Base-by-base conservation (phyloP, 768 basidiomycete species). In the Agrocybe pediades region DNA sequence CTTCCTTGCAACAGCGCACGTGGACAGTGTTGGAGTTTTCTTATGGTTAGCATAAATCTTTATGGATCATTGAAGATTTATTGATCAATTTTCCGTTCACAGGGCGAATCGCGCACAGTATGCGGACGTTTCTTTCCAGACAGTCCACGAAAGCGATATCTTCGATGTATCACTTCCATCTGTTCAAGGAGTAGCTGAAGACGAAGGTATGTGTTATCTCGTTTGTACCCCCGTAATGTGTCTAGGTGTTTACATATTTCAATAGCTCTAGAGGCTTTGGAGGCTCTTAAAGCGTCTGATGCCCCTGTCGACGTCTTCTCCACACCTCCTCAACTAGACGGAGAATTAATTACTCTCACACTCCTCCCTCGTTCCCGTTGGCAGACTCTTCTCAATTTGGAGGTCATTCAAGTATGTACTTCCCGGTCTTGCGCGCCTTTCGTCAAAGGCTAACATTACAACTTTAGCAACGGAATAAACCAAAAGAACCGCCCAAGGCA, bases 101-200 rank as follows among this genome's bases (percentile, higher is more conserved):
- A 94, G 90, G 95, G 93, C 95, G 11, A 98, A 99, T 70, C 86
- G 94, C 45, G 94, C 95, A 9, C 97, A 98, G 66, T 98, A 95
- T 67, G 70, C 87, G 0, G 90, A 96, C 54, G 81, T 97, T 16
- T 78, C 93, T 2, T 84, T 95, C 68, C 84, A 86, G 51, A 85
- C 84, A 49, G 81, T 98, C n/a, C 70, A 76, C 7, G 92, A 96
- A 53, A 84, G 87, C 27, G 87, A 91, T 52, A 71, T 94, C 6
- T 71, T 75, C 7, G 86, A 89, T 30, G 81, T 87, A 9, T 67
- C 79, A 0, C 74, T 98, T 50, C 96, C 97, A 6, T 88, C 88
- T 0, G 85, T 97, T 71, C 92, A 94, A 65, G 95, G 88, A 4
- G 72, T 80, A 7, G 79, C 78, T 6, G 92, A 93, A 62, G 94